These are phyloP conservation scores for Geranium brycei DNA, from an alignment of 345 rosid species.

Conservation along the genomic window DNA sequence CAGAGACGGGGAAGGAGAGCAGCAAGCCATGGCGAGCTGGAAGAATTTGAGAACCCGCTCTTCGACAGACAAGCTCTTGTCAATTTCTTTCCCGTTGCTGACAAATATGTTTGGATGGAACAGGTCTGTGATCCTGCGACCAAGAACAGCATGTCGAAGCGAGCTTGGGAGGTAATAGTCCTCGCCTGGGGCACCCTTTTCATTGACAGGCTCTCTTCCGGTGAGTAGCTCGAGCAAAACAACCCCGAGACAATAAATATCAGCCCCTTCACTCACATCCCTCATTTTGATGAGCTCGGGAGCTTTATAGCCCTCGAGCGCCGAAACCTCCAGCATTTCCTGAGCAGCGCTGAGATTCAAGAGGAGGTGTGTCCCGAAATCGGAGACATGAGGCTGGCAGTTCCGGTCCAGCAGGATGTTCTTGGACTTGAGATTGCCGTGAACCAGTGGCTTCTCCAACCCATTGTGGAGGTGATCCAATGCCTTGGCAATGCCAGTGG, in stretches of 20 bases:
- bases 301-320: constrained; percentile 77
- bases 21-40: constrained; percentile 78
- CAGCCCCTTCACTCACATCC: constrained; percentile 58
- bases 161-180: constrained; percentile 56
- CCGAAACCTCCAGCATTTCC: constrained; percentile 66
- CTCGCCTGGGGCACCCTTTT: constrained; percentile 43
- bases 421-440: constrained; percentile 83
- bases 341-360: constrained; percentile 52
- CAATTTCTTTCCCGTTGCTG: constrained; percentile 18
- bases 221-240: constrained; percentile 70
- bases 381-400: constrained; percentile 51
- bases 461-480: constrained; percentile 68
- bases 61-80: constrained; percentile 26
- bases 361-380: constrained; percentile 54
- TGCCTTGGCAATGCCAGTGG: constrained; percentile 56
- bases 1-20: constrained; percentile 83
- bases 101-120: constrained; percentile 55
- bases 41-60: constrained; percentile 52
- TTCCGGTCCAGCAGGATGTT: constrained; percentile 50
- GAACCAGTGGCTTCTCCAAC: constrained; percentile 47
- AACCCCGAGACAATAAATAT: constrained; percentile 65
- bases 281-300: constrained; percentile 89
- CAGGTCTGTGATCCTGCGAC: constrained; percentile 45
- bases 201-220: constrained; percentile 57
- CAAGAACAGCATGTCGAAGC: constrained; percentile 55